These are phyloP conservation scores for Dactylella cylindrospora DNA, from an alignment of 2,329 filamentous ascomycete species.

Conservation along the genomic window DNA sequence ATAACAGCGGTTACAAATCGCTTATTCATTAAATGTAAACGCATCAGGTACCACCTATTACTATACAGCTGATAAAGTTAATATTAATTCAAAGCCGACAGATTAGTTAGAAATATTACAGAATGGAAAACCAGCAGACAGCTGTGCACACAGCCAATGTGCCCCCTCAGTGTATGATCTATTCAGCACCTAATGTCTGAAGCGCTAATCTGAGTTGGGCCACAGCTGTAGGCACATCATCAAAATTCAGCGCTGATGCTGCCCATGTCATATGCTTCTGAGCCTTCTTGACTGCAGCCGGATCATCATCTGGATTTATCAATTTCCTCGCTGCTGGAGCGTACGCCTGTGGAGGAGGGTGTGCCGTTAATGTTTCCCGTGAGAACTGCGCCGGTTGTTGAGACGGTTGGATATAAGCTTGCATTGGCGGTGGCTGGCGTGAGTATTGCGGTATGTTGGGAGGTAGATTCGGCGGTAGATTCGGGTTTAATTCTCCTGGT, in stretches of 20 bases:
- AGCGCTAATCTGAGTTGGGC: slow-evolving; percentile 78
- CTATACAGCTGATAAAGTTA: too few species aligned
- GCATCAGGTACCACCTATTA: too few species aligned
- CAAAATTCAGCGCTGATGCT: slow-evolving; percentile 93
- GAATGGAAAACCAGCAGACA: too few species aligned
- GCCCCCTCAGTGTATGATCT: too few species aligned
- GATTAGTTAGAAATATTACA: too few species aligned
- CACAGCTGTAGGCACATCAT: slow-evolving; percentile 87
- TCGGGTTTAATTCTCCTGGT: neutral
- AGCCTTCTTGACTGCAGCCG: slow-evolving; percentile 74
- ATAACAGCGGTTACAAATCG: too few species aligned
- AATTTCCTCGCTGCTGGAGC: slow-evolving; percentile 48
- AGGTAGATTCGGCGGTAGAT: slow-evolving; percentile 4
- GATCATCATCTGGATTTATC: slow-evolving; percentile 57
- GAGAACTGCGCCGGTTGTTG: slow-evolving; percentile 5
- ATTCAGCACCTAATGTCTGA: slow-evolving; percentile 64
- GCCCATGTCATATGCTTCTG: slow-evolving; percentile 98
- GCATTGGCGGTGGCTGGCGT: slow-evolving; percentile 10
- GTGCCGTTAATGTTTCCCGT: slow-evolving; percentile 8
- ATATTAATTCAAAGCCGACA: too few species aligned
- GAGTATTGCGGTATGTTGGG: slow-evolving; percentile 1
- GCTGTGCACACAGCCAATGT: too few species aligned
- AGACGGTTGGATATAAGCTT: slow-evolving; percentile 57
- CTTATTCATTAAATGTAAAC: too few species aligned
- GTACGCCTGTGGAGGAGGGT: slow-evolving; percentile 50